These are phyloP conservation scores for Iberis amara DNA, from an alignment of 441 rosid genomes.

Conservation along the genomic window DNA sequence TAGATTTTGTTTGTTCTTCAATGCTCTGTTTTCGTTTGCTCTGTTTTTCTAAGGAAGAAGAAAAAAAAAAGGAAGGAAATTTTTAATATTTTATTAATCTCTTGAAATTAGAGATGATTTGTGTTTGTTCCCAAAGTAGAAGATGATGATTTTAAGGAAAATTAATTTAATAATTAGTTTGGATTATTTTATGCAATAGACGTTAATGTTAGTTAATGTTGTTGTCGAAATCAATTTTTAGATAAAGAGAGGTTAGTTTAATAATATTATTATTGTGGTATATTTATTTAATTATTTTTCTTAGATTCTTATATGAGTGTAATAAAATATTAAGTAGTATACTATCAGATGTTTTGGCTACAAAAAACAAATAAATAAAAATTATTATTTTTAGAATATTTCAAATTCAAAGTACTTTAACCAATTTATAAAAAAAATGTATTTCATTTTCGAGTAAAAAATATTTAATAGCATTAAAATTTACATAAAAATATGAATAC, in stretches of 20 bases:
- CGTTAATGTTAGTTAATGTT: constrained; percentile 21
- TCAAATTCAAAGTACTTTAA: no score
- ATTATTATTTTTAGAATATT: no score
- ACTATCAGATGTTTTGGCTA: no score
- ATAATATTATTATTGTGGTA: not conserved
- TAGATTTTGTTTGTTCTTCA: constrained; percentile 23
- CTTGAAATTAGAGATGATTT: constrained; percentile 17
- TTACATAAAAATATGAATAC: no score
- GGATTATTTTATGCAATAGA: not conserved
- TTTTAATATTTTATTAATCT: constrained; percentile 4
- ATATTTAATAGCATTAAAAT: no score
- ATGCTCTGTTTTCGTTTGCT: constrained; percentile 34
- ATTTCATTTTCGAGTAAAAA: no score
- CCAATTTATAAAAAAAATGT: no score
- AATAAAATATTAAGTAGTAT: no score
- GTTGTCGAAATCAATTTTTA: not conserved
- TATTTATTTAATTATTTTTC: not conserved
- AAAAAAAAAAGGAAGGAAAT: not conserved
- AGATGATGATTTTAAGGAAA: constrained; percentile 19
- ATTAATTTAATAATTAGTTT: no score
- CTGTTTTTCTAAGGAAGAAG: constrained; percentile 22
- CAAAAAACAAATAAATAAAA: no score
- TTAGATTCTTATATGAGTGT: constrained; percentile 3
- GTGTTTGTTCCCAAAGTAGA: constrained; percentile 31
- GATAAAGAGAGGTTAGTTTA: constrained; percentile 1